Evolutionary conservation across 2,329 filamentous ascomycete species (phyloP), one percentile per base, ranked within the genome.

Genomic region (Tolypocladium pustulatum): DNA sequence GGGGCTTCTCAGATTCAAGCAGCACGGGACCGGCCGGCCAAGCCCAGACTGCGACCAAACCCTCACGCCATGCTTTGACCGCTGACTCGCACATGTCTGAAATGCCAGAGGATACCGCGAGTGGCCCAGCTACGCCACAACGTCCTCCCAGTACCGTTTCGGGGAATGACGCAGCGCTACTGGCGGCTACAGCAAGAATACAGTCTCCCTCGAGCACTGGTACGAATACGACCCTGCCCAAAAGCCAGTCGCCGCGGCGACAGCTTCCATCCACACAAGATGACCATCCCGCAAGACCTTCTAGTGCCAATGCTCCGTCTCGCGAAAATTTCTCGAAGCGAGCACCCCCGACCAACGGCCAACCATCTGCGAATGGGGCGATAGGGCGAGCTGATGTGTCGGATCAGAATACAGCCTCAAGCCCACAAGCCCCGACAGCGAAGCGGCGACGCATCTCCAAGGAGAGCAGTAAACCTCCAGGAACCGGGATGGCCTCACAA

Each of bases 361-460:
- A 55, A 17, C 20, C 38, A 8, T 30, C 41, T 40, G 8, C 37
- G 2, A 46, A 46, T 41, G 43, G 34, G 7, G 46, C 38, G n/a
- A 8, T 40, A 17, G 46, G 25, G 1, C 57, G 20, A 40, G 54
- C 52, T 38, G 38, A 27, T 15, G 34, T 27, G 32, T 54, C 10
- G 32, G 38, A 57, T 30, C 65, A 63, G 12, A 49, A 25, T 36
- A 37, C 41, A n/a, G 13, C 55, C n/a, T 32, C 54, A 17, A 36
- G 46, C 27, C 63, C 64, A 38, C 61, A 63, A n/a, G 25, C 55
- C 27, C 56, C 51, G 12, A 53, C 46, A 22, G 46, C 57, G 32
- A 71, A 71, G 58, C 67, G 69, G 9, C 68, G 65, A 30, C 65
- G 67, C 49, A 60, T 66, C 17, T 67, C 68, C 3, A 64, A 64